Evolutionary conservation across 1,139 yeast species (phyloP).

Genomic region (Taphrina deformans): DNA sequence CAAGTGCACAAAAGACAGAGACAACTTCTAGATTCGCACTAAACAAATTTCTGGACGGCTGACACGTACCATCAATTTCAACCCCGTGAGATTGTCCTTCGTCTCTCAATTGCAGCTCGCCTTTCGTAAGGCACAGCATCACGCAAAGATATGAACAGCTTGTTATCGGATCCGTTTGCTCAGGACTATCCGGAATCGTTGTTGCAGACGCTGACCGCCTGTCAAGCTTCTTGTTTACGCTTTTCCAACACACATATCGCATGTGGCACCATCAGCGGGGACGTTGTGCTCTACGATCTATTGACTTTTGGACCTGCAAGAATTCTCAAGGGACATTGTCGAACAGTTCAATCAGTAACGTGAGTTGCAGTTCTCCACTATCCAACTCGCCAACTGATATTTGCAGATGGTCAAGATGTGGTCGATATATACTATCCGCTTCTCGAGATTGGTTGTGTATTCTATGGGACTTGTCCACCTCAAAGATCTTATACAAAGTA

Average conservation of each 20-base stretch:
- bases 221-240: constrained; percentile 72
- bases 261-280: constrained; percentile 77
- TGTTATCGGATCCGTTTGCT: constrained; percentile 89
- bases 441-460: constrained; percentile 83
- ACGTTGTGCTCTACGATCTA: constrained; percentile 73
- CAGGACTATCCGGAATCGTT: constrained; percentile 89
- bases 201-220: constrained; percentile 63
- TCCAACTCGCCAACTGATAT: neutral
- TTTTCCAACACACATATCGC: constrained; percentile 87
- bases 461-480: constrained; percentile 69
- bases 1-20: too few relatives aligned
- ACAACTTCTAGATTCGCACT: too few relatives aligned
- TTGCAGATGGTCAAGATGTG: constrained; percentile 68
- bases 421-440: constrained; percentile 68
- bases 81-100: too few relatives aligned
- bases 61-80: too few relatives aligned
- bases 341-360: constrained; percentile 69
- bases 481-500: constrained; percentile 51
- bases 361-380: constrained; percentile 9
- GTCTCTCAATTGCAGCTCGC: too few relatives aligned
- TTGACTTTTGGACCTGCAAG: constrained; percentile 63
- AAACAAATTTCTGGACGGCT: too few relatives aligned
- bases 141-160: constrained; percentile 86
- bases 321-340: constrained; percentile 61
- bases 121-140: too few relatives aligned